Conservation (phyloP, 2,329 filamentous ascomycete genomes). For the Botrytis sinoallii region DNA sequence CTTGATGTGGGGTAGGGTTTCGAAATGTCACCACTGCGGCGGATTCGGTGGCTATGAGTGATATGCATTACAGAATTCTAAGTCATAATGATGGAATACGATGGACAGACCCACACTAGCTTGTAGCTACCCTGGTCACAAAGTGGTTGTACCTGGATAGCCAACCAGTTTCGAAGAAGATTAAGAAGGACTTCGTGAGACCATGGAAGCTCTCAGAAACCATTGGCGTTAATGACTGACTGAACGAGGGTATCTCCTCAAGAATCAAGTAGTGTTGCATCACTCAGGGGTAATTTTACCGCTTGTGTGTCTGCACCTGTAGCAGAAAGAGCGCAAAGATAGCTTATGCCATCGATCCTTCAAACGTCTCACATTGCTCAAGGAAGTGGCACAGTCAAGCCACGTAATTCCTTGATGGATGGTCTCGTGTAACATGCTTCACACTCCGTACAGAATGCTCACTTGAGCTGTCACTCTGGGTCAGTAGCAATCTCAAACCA, state of each 20-base stretch:
- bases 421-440: background rate
- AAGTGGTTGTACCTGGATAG: background rate
- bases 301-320: background rate
- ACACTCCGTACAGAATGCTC: background rate
- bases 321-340: background rate
- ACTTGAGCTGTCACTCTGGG: background rate
- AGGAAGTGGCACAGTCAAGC: background rate
- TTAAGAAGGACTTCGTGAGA: background rate
- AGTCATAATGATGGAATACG: background rate
- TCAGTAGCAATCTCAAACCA: background rate
- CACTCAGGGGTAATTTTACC: no score
- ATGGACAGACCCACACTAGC: slow-evolving; percentile 1
- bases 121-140: slow-evolving; percentile 4
- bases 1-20: background rate
- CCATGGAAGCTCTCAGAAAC: slow-evolving; percentile 3
- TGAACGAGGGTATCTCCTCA: background rate
- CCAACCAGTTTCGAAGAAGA: background rate
- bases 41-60: background rate
- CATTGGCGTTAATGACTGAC: background rate
- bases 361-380: background rate
- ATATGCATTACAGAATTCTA: slow-evolving; percentile 2
- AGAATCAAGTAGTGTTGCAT: background rate
- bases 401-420: background rate
- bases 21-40: background rate
- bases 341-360: background rate